Base-by-base conservation (phyloP, 768 basidiomycete genomes). In the Cystobasidium onofrii region DNA sequence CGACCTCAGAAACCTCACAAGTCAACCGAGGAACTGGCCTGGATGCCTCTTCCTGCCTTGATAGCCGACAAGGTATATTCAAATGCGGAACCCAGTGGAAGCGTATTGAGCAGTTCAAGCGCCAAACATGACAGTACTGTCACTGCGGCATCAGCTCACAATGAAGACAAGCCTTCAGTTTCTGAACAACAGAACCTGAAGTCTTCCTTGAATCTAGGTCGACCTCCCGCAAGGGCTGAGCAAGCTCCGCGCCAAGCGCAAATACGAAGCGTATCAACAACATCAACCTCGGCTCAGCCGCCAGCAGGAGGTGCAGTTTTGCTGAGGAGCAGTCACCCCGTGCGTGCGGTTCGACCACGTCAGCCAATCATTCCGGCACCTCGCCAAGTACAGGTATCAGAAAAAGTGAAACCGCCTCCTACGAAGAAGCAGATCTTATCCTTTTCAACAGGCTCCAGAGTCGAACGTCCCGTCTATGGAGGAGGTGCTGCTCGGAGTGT, bases 351-450 rank as follows among this genome's bases (percentile, higher is more conserved):
- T 9, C 46, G 46, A 12, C 15, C n/a, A 12, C 46, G 46, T 20
- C 46, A 15, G 18, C 46, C 46, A 12, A 20, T 20, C 9, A 7
- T 4, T 17, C 4, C 15, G 4, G n/a, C 46, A n/a, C 6, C 12
- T 17, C 46, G 46, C 46, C 15, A 3, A 10, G 31, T 20, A n/a
- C 18, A 2, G 6, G 18, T n/a, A 9, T 4, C 18, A 9, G 57
- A 31, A 2, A 60, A 20, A 60, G 15, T 9, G 27, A 34, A 23
- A 13, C 31, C 54, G 25, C 69, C 69, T 34, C 52, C 69, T 1
- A 29, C 55, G n/a, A 71, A 71, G 20, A 55, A 41, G 69, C 69
- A 71, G 41, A 54, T 54, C 20, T 39, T 71, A 2, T 71, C 69
- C 1, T 55, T 54, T 2, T 71, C 69, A 23, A 55, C 31, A 17